phyloP scores from a whole-genome alignment of 805 yeast species.

The Wickerhamiella musiphila region DNA sequence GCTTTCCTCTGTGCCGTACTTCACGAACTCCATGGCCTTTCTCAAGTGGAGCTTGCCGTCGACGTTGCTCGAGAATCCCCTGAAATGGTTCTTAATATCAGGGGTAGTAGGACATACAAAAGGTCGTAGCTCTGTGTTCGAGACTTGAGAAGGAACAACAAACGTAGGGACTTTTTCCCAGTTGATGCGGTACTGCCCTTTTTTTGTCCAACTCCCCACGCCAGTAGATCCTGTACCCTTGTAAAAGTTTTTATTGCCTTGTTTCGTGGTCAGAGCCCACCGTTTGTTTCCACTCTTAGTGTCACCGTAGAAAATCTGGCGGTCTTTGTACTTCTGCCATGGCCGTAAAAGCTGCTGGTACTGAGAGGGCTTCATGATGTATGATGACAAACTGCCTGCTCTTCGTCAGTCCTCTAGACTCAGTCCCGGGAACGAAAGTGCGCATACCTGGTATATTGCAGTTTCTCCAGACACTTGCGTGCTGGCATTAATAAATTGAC shows the following conservation, averaged over 20 bases:
- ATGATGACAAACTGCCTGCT: neutral
- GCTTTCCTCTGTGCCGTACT: conserved; percentile 34
- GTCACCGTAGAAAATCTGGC: conserved; percentile 66
- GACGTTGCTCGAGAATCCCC: conserved; percentile 54
- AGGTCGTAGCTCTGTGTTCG: conserved; percentile 37
- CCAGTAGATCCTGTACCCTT: conserved; percentile 96
- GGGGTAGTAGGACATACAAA: conserved; percentile 63
- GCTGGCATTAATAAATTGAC: too few species aligned
- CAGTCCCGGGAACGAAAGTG: too few species aligned
- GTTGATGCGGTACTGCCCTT: conserved; percentile 60
- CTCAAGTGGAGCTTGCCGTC: conserved; percentile 59
- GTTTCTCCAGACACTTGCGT: too few species aligned
- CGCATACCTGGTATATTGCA: too few species aligned
- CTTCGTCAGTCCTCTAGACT: too few species aligned
- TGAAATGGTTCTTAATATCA: conserved; percentile 44
- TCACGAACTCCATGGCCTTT: conserved; percentile 59
- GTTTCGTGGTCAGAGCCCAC: conserved; percentile 65
- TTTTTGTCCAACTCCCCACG: conserved; percentile 60
- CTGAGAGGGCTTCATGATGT: conserved; percentile 21
- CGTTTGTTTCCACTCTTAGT: conserved; percentile 71
- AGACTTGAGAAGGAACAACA: conserved; percentile 48
- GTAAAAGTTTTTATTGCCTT: conserved; percentile 85
- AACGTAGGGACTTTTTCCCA: conserved; percentile 82
- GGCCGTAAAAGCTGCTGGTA: conserved; percentile 50
- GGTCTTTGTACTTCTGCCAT: conserved; percentile 75